Evolutionary conservation across 2,329 filamentous ascomycete species (phyloP), one percentile per base, ranked within the genome.

Genomic region (Ophiostoma sp.): DNA sequence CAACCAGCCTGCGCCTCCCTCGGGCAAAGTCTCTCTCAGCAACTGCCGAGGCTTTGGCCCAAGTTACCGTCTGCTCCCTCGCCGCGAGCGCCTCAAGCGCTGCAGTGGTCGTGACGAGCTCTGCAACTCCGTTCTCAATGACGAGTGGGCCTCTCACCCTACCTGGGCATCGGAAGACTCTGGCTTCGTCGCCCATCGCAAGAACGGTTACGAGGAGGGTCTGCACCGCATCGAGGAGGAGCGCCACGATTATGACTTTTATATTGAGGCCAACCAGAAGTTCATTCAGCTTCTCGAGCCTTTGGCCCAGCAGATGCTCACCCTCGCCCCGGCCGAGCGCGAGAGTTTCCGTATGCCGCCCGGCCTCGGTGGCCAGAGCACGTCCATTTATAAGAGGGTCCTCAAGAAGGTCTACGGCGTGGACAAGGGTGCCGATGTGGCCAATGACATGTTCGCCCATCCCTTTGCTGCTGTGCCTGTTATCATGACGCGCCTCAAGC

Each of bases 91-190:
- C 12, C 90, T 96, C 74, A 97, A 97, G 84, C 90, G 92, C 0
- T 99, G 96, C 84, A 96, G 93, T 79, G 96, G 96, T 12, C 92
- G 96, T 63, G 96, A 99, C 79, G 94, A 97, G 81, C 91, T 99
- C 77, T 99, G 96, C 83, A 92, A 93, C 77, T 91, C 92, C 31
- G 95, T 99, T 0, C 86, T 99, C 72, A 99, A 99, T 77, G 96
- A 99, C 78, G 93, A 98, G 77, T 99, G 96, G 96, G 96, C 96
- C 1, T 98, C 95, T 33, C 96, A 99, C 83, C 96, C 96, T 3
- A 99, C 96, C 0, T 99, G 96, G 96, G 96, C 95, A 1, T 98
- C 95, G 0, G 96, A 99, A 82, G 96, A 99, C 80, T 97, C 93
- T 61, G 96, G 96, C 0, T 99, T 99, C 78, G 95, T 99, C 74